Evolutionary conservation across 2,329 filamentous ascomycete genomes (phyloP).

Genomic region (Chaetomiaceae sp.): DNA sequence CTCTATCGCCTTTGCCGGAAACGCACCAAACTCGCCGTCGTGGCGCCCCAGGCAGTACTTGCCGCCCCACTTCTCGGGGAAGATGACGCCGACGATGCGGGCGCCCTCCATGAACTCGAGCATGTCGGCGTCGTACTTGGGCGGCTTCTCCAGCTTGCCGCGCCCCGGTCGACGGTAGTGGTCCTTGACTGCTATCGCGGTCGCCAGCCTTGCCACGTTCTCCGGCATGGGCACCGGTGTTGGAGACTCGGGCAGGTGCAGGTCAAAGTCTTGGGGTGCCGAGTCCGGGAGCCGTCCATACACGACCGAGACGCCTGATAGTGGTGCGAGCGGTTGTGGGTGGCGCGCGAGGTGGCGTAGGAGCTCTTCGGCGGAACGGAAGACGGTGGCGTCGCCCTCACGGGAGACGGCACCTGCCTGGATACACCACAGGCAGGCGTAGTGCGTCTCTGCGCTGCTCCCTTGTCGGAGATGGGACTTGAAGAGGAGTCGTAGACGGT

Average conservation of each 20-base stretch:
- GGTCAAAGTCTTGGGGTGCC: constrained; percentile 33
- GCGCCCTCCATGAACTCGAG: constrained; percentile 44
- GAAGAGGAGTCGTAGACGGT: constrained; percentile 40
- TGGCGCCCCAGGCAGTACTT: constrained; percentile 58
- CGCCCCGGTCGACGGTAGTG: constrained; percentile 35
- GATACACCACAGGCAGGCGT: constrained; percentile 39
- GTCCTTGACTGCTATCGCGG: constrained; percentile 33
- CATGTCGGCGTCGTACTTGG: constrained; percentile 32
- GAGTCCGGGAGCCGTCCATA: constrained; percentile 30
- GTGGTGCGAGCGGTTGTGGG: constrained; percentile 36
- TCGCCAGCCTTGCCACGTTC: constrained; percentile 30
- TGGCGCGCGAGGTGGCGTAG: constrained; percentile 38
- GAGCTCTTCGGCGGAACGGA: constrained; percentile 35
- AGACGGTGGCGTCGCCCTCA: constrained; percentile 42
- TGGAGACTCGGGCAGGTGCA: constrained; percentile 35
- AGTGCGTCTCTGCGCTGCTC: constrained; percentile 32
- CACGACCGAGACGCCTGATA: constrained; percentile 36
- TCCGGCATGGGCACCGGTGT: constrained; percentile 30
- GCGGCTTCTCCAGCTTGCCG: constrained; percentile 33
- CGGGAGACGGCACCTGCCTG: constrained; percentile 32
- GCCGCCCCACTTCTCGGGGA: constrained; percentile 47
- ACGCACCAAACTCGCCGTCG: constrained; percentile 47
- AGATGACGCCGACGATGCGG: constrained; percentile 47
- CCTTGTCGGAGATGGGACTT: constrained; percentile 39
- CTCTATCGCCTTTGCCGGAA: constrained; percentile 46